Percentiles rank a stretch among this genome's conserved stretches.
Conservation (phyloP, 805 yeast species). For the Peterozyma toletana region DNA sequence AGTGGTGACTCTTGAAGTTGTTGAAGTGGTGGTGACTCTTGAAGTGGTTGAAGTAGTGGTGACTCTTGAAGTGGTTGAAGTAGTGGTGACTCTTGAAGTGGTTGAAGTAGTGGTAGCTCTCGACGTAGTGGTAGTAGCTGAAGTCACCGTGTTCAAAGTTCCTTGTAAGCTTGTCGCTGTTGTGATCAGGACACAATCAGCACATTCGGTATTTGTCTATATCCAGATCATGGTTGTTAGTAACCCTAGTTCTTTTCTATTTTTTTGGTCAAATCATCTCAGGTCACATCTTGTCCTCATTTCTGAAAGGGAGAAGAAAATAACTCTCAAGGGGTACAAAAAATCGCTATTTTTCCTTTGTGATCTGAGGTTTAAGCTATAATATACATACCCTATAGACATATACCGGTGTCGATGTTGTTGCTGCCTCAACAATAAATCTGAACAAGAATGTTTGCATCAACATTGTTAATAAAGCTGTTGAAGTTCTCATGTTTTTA, state of each 20-base stretch:
- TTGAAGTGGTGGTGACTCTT: slow-evolving; percentile 1
- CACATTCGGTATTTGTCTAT: slow-evolving; percentile 18
- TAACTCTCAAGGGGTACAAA: not conserved
- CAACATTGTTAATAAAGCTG: too few relatives aligned
- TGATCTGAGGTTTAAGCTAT: not conserved
- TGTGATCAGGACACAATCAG: slow-evolving; percentile 19
- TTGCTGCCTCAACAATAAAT: too few relatives aligned
- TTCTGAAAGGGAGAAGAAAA: too few relatives aligned
- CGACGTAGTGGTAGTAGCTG: slow-evolving; percentile 1
- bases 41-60: slow-evolving; percentile 2
- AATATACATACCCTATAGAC: slow-evolving; percentile 3
- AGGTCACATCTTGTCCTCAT: too few relatives aligned
- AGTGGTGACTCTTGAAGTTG: slow-evolving; percentile 1
- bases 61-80: slow-evolving; percentile 1
- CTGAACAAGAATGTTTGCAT: too few relatives aligned
- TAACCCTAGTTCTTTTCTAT: too few relatives aligned
- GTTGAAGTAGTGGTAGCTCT: slow-evolving; percentile 3
- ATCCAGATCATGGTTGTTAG: too few relatives aligned
- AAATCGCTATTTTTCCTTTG: not conserved
- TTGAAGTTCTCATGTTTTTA: too few relatives aligned
- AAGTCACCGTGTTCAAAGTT: slow-evolving; percentile 1
- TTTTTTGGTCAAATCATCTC: too few relatives aligned
- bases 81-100: not conserved
- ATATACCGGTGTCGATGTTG: slow-evolving; percentile 3
- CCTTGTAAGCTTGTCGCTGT: slow-evolving; percentile 17